These are phyloP conservation scores for Sanghuangporus baumii DNA, from an alignment of 1,284 basidiomycete species.

Conservation along the genomic window DNA sequence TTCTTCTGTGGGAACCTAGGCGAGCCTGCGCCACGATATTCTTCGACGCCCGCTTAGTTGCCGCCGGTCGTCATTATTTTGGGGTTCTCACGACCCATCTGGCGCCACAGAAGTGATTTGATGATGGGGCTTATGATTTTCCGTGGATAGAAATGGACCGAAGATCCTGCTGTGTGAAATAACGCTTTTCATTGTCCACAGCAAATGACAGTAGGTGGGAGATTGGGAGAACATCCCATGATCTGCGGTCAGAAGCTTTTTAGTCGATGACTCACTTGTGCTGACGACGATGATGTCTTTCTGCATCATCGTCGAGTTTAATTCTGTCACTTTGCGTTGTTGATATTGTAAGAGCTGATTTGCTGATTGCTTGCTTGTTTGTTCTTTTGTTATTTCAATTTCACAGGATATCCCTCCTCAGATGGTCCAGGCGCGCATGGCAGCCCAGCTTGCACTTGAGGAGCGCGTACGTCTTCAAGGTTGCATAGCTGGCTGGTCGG, in stretches of 20 bases:
- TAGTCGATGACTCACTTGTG: neutral
- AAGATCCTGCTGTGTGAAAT: neutral
- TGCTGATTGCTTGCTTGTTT: neutral
- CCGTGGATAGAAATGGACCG: neutral
- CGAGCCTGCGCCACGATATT: neutral
- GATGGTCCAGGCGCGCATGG: slow-evolving; percentile 33
- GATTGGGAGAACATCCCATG: neutral
- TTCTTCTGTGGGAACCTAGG: neutral
- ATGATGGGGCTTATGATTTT: neutral
- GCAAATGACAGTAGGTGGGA: neutral
- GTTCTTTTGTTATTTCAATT: neutral
- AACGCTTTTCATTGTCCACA: neutral
- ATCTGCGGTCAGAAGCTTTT: neutral
- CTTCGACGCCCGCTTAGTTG: neutral
- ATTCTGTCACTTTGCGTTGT: neutral
- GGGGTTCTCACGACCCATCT: neutral
- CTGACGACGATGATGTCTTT: neutral
- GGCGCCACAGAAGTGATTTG: slow-evolving; percentile 7
- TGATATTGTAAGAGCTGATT: neutral
- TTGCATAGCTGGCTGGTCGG: slow-evolving; percentile 36
- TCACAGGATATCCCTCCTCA: slow-evolving; percentile 8
- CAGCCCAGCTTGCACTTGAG: slow-evolving; percentile 33
- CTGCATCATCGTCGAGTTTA: neutral
- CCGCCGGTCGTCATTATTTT: neutral
- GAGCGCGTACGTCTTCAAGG: slow-evolving; percentile 42